Percentiles rank a stretch among this genome's conserved stretches.
phyloP scores from a whole-genome alignment of 768 basidiomycete species.

The Leucocoprinus birnbaumii region DNA sequence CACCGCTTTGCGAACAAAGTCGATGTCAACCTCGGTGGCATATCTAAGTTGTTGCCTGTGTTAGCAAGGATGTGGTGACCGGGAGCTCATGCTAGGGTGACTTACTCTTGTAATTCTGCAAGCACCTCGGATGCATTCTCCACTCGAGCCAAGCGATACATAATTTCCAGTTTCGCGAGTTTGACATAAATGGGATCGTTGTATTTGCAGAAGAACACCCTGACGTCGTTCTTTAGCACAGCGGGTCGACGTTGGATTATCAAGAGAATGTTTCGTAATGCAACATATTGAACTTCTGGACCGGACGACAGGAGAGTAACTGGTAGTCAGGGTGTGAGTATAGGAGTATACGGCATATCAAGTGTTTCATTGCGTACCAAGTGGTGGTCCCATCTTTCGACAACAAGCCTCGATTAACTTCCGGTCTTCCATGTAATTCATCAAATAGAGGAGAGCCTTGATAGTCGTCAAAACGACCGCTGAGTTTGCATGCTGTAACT shows the following conservation, averaged over 20 bases:
- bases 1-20: constrained; percentile 97
- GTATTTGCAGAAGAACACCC: constrained; percentile 99
- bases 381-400: constrained; percentile 96
- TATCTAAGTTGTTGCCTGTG: constrained; percentile 54
- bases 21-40: constrained; percentile 96
- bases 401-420: constrained; percentile 86
- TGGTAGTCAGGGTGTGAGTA: constrained; percentile 26
- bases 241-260: constrained; percentile 94
- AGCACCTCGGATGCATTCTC: constrained; percentile 93
- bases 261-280: constrained; percentile 91
- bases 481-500: constrained; percentile 97
- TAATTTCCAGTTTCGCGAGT: constrained; percentile 96
- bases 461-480: constrained; percentile 99
- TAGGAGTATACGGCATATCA: constrained; percentile 4
- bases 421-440: constrained; percentile 98
- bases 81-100: constrained; percentile 7
- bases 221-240: constrained; percentile 95
- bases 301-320: constrained; percentile 96
- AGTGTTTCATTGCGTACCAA: constrained; percentile 51
- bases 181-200: constrained; percentile 99
- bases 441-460: constrained; percentile 91
- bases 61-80: not conserved
- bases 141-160: constrained; percentile 95
- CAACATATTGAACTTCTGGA: constrained; percentile 98
- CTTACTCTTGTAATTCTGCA: constrained; percentile 92